Percentiles rank a stretch among this genome's conserved stretches.
Evolutionary conservation across 169 alveolate genomes (phyloP).

Genomic region (Besnoitia besnoiti): DNA sequence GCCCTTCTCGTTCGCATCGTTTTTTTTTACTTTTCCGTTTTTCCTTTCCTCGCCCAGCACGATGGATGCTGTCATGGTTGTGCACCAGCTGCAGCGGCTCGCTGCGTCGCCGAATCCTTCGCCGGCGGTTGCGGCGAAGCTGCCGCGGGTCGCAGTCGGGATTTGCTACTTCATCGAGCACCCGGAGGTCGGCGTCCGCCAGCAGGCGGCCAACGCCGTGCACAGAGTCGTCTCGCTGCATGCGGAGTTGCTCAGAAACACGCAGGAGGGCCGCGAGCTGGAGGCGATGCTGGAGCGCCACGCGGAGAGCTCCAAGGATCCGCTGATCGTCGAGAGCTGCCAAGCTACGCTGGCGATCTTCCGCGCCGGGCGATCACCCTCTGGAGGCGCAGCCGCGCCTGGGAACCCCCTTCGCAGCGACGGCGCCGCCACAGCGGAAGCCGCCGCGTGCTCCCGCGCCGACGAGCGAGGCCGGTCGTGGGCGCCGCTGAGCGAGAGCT

Average conservation of each 20-base stretch:
- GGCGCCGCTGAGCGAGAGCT: too few relatives aligned
- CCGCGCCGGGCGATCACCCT: too few relatives aligned
- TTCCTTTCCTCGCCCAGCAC: background rate
- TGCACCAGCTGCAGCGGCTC: constrained; percentile 67
- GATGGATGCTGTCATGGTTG: constrained; percentile 67
- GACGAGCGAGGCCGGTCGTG: too few relatives aligned
- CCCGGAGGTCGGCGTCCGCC: constrained; percentile 66
- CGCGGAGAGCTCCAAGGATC: background rate
- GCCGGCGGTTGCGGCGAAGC: constrained; percentile 60
- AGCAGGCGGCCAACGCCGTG: constrained; percentile 64
- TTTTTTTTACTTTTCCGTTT: background rate
- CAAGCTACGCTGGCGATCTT: background rate
- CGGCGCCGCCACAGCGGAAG: too few relatives aligned
- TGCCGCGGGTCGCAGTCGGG: constrained; percentile 62
- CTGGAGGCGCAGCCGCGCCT: too few relatives aligned
- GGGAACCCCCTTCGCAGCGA: too few relatives aligned
- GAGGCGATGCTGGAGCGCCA: constrained; percentile 49
- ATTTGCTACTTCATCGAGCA: constrained; percentile 64
- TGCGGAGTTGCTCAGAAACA: constrained; percentile 18
- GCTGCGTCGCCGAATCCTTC: constrained; percentile 63
- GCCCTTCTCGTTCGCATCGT: background rate
- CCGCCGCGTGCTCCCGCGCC: too few relatives aligned
- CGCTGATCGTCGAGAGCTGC: background rate
- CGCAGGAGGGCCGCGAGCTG: constrained; percentile 49
- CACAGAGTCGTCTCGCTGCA: constrained; percentile 39